Conservation (phyloP, 345 rosid species). For the Melastoma malabathricum region DNA sequence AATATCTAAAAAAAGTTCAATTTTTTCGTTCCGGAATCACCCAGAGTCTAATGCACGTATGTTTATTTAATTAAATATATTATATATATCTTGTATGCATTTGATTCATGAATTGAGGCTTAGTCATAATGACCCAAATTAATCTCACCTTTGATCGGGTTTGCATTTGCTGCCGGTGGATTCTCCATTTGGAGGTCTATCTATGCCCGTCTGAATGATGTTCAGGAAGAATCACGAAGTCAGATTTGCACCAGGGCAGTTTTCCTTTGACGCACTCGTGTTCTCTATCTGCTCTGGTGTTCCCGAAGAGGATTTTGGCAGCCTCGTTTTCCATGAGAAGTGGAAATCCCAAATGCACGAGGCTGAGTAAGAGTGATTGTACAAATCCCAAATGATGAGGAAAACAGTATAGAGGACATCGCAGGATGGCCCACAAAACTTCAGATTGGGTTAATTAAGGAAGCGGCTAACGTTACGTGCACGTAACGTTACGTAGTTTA, state of each 20-base stretch:
- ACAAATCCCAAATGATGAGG: neutral
- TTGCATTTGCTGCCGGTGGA: neutral
- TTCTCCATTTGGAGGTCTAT: neutral
- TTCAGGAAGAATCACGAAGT: neutral
- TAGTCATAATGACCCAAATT: too few relatives aligned
- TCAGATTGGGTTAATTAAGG: too few relatives aligned
- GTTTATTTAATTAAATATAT: too few relatives aligned
- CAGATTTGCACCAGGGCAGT: neutral
- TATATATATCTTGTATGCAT: too few relatives aligned
- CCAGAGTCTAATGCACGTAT: too few relatives aligned
- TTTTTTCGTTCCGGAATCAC: too few relatives aligned
- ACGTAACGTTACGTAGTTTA: too few relatives aligned
- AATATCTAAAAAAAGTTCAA: too few relatives aligned
- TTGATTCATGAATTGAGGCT: too few relatives aligned
- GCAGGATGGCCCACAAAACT: too few relatives aligned
- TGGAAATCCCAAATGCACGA: constrained; percentile 9
- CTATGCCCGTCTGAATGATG: neutral
- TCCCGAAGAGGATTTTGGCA: constrained; percentile 43
- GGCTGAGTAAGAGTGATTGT: neutral
- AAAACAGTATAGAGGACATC: too few relatives aligned
- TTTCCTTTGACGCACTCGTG: constrained; percentile 7
- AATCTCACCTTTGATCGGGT: constrained; percentile 7
- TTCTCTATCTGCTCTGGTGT: constrained; percentile 35
- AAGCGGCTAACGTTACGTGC: too few relatives aligned
- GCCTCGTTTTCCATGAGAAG: constrained; percentile 42